Base-by-base conservation (phyloP, 129 eudicot species). In the Heracleum sosnowskyi region DNA sequence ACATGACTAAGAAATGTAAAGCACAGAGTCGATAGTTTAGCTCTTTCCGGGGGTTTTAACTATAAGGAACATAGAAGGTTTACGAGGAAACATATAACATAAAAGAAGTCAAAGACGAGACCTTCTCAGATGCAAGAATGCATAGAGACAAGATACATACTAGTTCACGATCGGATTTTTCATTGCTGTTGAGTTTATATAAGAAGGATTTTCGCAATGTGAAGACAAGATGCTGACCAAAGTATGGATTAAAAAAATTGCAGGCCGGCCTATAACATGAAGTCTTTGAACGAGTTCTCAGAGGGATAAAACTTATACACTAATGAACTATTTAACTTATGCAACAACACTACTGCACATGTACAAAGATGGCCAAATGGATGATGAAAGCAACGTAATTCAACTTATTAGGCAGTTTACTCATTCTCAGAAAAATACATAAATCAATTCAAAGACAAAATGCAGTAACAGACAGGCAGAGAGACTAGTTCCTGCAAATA, bases 241-340 rank as follows among this genome's bases (percentile, higher is more conserved):
- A 69, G 17, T 35, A 69, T 37, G 4, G 24, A 10, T 22, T 34
- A 1, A 37, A 36, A 34, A 37, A 3, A 16, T 0, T 70, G 72
- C 72, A 37, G 28, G 47, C 75, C 75, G 33, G n/a, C 33, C 18
- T 22, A 11, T 26, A 60, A 26, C 22, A 37, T 22, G 2, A 70
- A 60, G 68, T 70, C 47, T 37, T 70, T 70, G 75, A 70, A 70
- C 7, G 7, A 70, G 75, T 70, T 70, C 5, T 70, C 5, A 70
- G 31, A 37, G 68, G 9, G 12, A 60, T 60, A 26, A 0, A 26
- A 26, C 11, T 70, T 22, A 35, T 36, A 37, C 26, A 37, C 13
- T 5, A 34, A 37, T 11, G 12, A 31, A 17, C 0, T 6, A 11
- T 37, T 35, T 70, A 40, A 40, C 44, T 37, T 70, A 37, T 37